A percentile compares a stretch with the other conserved stretches of the same genome.
These are phyloP conservation scores for Pachyrhizus erosus DNA, from an alignment of 306 rosid genomes.

Conservation along the genomic window DNA sequence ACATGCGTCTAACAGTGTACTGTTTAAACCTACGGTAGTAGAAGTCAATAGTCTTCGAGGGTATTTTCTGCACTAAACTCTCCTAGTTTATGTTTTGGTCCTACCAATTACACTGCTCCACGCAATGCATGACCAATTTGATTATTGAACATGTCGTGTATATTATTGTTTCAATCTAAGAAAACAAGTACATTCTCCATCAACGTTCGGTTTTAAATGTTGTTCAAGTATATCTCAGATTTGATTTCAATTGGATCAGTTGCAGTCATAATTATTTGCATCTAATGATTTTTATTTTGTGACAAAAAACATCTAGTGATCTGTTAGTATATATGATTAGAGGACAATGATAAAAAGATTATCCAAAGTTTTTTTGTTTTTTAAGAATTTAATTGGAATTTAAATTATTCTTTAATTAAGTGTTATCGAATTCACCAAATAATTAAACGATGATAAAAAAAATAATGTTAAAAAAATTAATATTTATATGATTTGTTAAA, in stretches of 20 bases:
- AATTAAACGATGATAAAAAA: neutral
- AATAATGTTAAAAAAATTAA: neutral
- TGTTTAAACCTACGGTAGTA: neutral
- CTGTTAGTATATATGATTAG: neutral
- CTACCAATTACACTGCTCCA: constrained; percentile 8
- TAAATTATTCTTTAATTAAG: neutral
- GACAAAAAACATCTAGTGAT: neutral
- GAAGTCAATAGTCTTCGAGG: constrained; percentile 35
- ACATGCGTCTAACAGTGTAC: neutral
- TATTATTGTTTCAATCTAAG: neutral
- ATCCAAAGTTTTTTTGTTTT: neutral
- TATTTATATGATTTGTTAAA: no score
- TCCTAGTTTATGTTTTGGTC: neutral
- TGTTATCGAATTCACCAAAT: neutral
- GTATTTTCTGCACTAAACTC: neutral
- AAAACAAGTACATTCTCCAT: neutral
- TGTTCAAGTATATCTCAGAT: neutral
- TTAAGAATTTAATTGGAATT: neutral
- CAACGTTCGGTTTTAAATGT: neutral
- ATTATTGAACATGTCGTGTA: neutral
- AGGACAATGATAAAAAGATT: neutral
- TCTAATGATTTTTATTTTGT: no score
- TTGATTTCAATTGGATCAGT: neutral
- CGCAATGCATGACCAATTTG: neutral
- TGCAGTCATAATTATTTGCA: neutral